Base-by-base conservation (phyloP, 768 basidiomycete species). In the Kwoniella dejecticola region DNA sequence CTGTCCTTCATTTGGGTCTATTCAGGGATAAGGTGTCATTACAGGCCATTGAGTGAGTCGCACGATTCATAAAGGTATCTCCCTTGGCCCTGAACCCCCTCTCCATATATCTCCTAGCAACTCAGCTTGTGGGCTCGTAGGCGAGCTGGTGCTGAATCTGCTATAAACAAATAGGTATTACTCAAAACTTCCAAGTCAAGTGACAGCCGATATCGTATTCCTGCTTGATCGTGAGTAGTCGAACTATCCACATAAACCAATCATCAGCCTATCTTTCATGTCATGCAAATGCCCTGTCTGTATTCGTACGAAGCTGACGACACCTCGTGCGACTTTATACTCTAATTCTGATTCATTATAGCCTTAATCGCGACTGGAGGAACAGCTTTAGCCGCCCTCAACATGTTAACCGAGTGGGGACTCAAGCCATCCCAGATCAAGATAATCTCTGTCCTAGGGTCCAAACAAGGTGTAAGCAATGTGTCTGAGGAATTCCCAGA, bases 281-380 rank as follows among this genome's bases (percentile, higher is more conserved):
- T n/a, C n/a, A n/a, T n/a, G n/a, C n/a, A n/a, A n/a, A n/a, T n/a
- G n/a, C n/a, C n/a, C n/a, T n/a, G n/a, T n/a, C n/a, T n/a, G n/a
- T n/a, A n/a, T n/a, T n/a, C n/a, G n/a, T n/a, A n/a, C n/a, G n/a
- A n/a, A n/a, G n/a, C n/a, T n/a, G n/a, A n/a, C n/a, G n/a, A n/a
- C n/a, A n/a, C n/a, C n/a, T n/a, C n/a, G n/a, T n/a, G n/a, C n/a
- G n/a, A n/a, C n/a, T n/a, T n/a, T n/a, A n/a, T n/a, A n/a, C n/a
- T n/a, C n/a, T n/a, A n/a, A n/a, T n/a, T n/a, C n/a, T n/a, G n/a
- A n/a, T n/a, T n/a, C n/a, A n/a, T n/a, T n/a, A 27, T 42, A 72
- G 65, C 95, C 17, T 80, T 97, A 30, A 87, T 97, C 70, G 95
- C 95, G 0, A 97, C 95, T 2, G 95, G 93, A 52, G 90, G 91